phyloP scores from a whole-genome alignment of 2,329 filamentous ascomycete genomes.

The Penicillium paneum region DNA sequence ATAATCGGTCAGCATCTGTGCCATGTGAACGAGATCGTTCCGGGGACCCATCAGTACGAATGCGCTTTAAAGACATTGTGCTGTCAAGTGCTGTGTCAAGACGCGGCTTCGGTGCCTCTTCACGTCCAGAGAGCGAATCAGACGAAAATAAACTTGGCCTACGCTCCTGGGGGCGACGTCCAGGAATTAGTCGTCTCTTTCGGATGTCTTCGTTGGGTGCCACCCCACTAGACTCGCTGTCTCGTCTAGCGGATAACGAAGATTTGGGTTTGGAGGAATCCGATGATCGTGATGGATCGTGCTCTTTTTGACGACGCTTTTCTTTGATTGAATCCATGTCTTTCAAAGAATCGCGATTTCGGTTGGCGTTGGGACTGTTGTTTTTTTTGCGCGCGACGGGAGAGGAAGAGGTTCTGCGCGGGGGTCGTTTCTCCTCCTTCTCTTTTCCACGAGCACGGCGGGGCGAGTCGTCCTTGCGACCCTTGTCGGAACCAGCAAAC shows the following conservation, averaged over 20 bases:
- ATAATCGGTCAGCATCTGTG: conserved; percentile 30
- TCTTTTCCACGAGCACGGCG: conserved; percentile 40
- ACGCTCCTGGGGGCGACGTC: conserved; percentile 40
- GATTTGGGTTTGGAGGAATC: conserved; percentile 31
- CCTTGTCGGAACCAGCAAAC: conserved; percentile 31
- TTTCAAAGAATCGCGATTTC: conserved; percentile 20
- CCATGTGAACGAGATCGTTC: conserved; percentile 37
- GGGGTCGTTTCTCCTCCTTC: conserved; percentile 35
- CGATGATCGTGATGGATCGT: conserved; percentile 32
- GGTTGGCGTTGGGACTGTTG: conserved; percentile 30
- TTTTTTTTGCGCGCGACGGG: conserved; percentile 35
- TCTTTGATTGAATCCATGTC: conserved; percentile 20
- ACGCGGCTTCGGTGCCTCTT: conserved; percentile 35
- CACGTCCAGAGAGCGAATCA: conserved; percentile 41
- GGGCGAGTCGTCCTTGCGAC: conserved; percentile 37
- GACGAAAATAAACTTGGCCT: conserved; percentile 40
- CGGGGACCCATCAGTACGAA: conserved; percentile 43
- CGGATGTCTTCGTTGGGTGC: conserved; percentile 35
- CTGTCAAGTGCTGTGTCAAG: conserved; percentile 28
- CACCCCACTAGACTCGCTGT: conserved; percentile 30
- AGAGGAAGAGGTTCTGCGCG: conserved; percentile 40
- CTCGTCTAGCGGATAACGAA: conserved; percentile 23
- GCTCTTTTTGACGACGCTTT: conserved; percentile 32
- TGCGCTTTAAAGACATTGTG: conserved; percentile 36
- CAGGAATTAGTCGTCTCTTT: conserved; percentile 42